Evolutionary conservation across 805 yeast genomes (phyloP).

Genomic region (Nakazawaea peltata): DNA sequence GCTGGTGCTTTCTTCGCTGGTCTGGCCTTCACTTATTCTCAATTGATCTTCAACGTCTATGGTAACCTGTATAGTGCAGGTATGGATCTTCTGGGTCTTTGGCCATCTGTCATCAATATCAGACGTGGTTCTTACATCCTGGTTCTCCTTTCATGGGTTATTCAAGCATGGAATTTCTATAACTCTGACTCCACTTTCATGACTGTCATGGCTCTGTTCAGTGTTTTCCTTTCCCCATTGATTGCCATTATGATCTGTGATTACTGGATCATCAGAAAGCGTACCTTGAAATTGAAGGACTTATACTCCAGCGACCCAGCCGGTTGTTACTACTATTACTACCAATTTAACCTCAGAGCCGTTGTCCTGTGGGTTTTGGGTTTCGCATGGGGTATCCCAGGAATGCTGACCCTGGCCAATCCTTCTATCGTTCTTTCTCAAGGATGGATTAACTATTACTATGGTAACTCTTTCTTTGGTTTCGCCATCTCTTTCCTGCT

Average conservation of each 20-base stretch:
- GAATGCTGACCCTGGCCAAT: constrained; percentile 27
- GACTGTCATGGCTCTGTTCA: constrained; percentile 26
- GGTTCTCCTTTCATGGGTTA: constrained; percentile 23
- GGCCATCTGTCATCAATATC: constrained; percentile 34
- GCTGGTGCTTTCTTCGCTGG: constrained; percentile 29
- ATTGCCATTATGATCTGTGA: constrained; percentile 31
- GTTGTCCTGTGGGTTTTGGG: constrained; percentile 29
- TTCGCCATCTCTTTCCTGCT: constrained; percentile 29
- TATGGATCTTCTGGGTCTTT: constrained; percentile 41
- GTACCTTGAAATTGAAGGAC: constrained; percentile 31
- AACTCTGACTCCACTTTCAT: constrained; percentile 23
- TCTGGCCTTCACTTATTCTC: constrained; percentile 23
- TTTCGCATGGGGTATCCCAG: constrained; percentile 43
- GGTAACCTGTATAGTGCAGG: constrained; percentile 37
- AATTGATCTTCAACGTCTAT: constrained; percentile 30
- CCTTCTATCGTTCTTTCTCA: constrained; percentile 21
- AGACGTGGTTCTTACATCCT: constrained; percentile 37
- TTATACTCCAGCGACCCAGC: constrained; percentile 25
- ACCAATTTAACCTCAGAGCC: constrained; percentile 37
- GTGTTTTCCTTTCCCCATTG: constrained; percentile 29
- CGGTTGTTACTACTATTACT: constrained; percentile 28
- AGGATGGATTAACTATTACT: constrained; percentile 34
- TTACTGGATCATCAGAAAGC: constrained; percentile 29
- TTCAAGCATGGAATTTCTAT: constrained; percentile 31
- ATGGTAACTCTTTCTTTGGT: constrained; percentile 36